Evolutionary conservation across 2,329 filamentous ascomycete genomes (phyloP), one percentile per base, ranked within the genome.

Genomic region (Botryosphaeria dothidea): DNA sequence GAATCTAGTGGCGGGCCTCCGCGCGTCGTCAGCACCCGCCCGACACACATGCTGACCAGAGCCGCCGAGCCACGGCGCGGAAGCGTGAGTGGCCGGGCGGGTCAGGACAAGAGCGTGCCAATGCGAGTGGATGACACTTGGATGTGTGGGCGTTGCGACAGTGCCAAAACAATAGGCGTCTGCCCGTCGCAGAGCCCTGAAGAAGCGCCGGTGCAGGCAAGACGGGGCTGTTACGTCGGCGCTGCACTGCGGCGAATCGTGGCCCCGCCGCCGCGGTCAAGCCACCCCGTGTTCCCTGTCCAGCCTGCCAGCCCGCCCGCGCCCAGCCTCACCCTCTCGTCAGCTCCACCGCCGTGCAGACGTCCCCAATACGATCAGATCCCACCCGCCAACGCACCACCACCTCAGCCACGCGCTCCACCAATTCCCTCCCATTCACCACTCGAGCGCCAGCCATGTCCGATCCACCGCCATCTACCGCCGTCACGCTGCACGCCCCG

Each of bases 401-500:
- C 34, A 62, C 29, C 11, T 15, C 46, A 29, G 15, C 29, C 31
- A 45, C 31, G 25, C 2, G 19, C 51, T 17, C 31, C 31, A 25
- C 21, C 11, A 2, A n/a, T n/a, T n/a, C n/a, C 11, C 21, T 13
- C 34, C 51, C 29, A 27, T 38, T 11, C n/a, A 19, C 23, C 4
- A 11, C 46, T 11, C 31, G 11, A 34, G 13, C 31, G 29, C 29
- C 49, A 17, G 43, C 27, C 63, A 60, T 36, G 27, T 31, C 51
- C 41, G n/a, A 19, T 21, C 4, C 38, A 4, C 56, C 36, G 19
- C 21, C 34, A 5, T 5, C 31, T 6, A 34, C 31, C 17, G 2
- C 38, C 38, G 43, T 68, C 19, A 45, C 62, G 21, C 65, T 68
- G 13, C 67, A 65, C 56, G 36, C 67, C 3, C 67, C 67, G 23